Evolutionary conservation across 1,284 basidiomycete species (phyloP).

Genomic region (Pseudozyma sp.): DNA sequence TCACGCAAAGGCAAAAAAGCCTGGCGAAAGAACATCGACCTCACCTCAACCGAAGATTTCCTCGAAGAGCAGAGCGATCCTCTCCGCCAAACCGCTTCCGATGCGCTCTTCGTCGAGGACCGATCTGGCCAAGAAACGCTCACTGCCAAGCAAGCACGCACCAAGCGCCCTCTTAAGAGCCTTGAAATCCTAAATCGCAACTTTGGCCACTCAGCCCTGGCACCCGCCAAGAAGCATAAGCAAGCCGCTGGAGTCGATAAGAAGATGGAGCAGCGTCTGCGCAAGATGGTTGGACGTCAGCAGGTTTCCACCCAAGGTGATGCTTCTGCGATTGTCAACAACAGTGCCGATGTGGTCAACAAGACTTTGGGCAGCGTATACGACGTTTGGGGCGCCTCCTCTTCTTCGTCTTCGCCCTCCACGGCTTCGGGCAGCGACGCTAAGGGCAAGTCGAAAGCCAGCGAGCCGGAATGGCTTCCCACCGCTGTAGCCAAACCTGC

Average conservation of each 20-base stretch:
- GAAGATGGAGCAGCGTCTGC: constrained; percentile 45
- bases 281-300: constrained; percentile 46
- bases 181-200: constrained; percentile 84
- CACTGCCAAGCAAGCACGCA: constrained; percentile 55
- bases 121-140: constrained; percentile 71
- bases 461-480: constrained; percentile 26
- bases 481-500: constrained; percentile 15
- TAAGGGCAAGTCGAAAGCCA: constrained; percentile 37
- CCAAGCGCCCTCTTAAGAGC: constrained; percentile 76
- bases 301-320: constrained; percentile 22
- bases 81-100: constrained; percentile 35
- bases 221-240: constrained; percentile 74
- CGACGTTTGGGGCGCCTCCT: constrained; percentile 38
- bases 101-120: constrained; percentile 42
- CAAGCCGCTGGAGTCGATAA: constrained; percentile 45
- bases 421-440: neutral
- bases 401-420: constrained; percentile 1
- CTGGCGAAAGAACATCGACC: constrained; percentile 83
- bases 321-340: constrained; percentile 15
- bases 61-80: constrained; percentile 57
- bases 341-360: constrained; percentile 26
- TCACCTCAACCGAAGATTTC: constrained; percentile 51
- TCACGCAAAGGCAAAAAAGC: constrained; percentile 89
- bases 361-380: constrained; percentile 25
- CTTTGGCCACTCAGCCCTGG: constrained; percentile 73